Conservation (phyloP, 257 asterid genomes). For the Capsicum chinense region DNA sequence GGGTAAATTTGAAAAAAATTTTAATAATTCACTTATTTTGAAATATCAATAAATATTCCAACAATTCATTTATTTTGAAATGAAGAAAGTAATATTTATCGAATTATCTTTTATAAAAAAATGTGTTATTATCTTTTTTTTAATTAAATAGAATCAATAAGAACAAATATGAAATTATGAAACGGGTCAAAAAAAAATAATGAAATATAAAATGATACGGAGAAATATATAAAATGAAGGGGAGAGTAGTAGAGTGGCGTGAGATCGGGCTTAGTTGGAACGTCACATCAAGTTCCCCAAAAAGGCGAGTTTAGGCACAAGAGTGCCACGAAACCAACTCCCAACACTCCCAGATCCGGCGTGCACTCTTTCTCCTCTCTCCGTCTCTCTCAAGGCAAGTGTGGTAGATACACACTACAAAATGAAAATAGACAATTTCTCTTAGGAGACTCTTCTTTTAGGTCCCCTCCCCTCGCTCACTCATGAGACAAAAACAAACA, state of each 20-base stretch:
- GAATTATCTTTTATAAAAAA: too few species aligned
- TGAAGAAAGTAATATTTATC: too few species aligned
- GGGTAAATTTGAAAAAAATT: too few species aligned
- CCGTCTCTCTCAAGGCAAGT: conserved; percentile 9
- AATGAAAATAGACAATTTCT: conserved; percentile 41
- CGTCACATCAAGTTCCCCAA: conserved; percentile 5
- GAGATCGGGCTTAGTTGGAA: neutral
- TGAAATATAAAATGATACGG: too few species aligned
- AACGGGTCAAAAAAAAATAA: too few species aligned
- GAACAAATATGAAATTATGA: too few species aligned
- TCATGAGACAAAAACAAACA: conserved; percentile 9
- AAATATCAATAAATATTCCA: too few species aligned
- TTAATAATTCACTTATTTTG: too few species aligned
- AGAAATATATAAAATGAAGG: neutral
- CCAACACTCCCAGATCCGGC: neutral
- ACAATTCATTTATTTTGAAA: too few species aligned
- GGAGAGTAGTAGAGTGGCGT: neutral
- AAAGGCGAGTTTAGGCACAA: neutral
- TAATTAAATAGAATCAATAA: too few species aligned
- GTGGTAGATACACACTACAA: conserved; percentile 29
- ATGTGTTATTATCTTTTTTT: too few species aligned
- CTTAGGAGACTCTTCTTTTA: conserved; percentile 22
- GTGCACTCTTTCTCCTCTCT: conserved; percentile 11
- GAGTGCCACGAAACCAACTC: neutral
- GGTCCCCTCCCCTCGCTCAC: conserved; percentile 1